Conservation (phyloP, 75 land plant species). For the Picea sitchensis region DNA sequence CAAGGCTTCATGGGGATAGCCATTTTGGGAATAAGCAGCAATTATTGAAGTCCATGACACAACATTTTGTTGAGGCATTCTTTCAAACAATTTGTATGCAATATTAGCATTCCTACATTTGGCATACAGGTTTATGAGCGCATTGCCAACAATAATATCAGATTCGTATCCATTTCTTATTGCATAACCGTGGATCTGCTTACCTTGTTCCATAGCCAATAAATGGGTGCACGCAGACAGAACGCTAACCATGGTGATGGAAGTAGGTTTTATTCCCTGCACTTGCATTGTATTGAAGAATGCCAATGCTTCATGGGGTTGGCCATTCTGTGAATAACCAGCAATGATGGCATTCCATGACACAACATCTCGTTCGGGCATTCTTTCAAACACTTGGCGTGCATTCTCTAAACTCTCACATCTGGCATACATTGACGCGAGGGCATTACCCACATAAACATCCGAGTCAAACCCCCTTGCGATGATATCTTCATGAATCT, state of each 20-base stretch:
- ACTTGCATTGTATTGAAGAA: slow-evolving; percentile 18
- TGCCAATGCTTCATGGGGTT: slow-evolving; percentile 9
- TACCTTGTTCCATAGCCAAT: slow-evolving; percentile 11
- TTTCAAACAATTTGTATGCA: slow-evolving; percentile 16
- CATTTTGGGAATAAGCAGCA: slow-evolving; percentile 17
- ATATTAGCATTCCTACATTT: slow-evolving; percentile 13
- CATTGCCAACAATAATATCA: slow-evolving; percentile 7
- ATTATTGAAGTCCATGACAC: slow-evolving; percentile 33
- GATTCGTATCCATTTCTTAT: not conserved
- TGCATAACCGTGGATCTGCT: slow-evolving; percentile 8
- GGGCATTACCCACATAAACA: slow-evolving; percentile 7
- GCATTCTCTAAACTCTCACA: slow-evolving; percentile 14
- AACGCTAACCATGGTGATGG: slow-evolving; percentile 4
- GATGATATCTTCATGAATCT: not conserved
- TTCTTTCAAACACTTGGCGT: slow-evolving; percentile 16
- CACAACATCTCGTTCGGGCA: slow-evolving; percentile 14
- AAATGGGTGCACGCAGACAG: slow-evolving; percentile 11
- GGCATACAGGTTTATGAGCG: slow-evolving; percentile 27
- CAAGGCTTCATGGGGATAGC: slow-evolving; percentile 16
- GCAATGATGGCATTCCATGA: slow-evolving; percentile 18
- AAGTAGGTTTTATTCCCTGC: slow-evolving; percentile 5
- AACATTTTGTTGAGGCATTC: slow-evolving; percentile 6
- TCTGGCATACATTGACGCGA: slow-evolving; percentile 13
- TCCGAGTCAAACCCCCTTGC: not conserved
- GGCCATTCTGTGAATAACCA: slow-evolving; percentile 5